phyloP scores from a whole-genome alignment of 1,139 yeast genomes.

The Yamadazyma triangularis region DNA sequence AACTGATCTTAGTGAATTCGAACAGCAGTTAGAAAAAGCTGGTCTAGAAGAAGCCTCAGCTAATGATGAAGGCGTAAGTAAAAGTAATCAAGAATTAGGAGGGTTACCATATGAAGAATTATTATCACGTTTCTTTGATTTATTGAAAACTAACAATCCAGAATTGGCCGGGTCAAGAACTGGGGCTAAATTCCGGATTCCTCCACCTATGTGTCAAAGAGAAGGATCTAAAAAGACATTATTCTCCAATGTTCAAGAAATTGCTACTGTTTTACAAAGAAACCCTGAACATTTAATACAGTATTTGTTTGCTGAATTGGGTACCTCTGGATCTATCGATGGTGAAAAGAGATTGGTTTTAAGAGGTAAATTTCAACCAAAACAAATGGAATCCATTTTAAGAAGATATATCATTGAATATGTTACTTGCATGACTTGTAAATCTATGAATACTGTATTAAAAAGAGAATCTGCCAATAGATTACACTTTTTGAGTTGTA shows the following conservation, averaged over 20 bases:
- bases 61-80: conserved; percentile 15
- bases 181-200: conserved; percentile 91
- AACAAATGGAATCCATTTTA: conserved; percentile 93
- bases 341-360: conserved; percentile 95
- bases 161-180: conserved; percentile 96
- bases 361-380: conserved; percentile 97
- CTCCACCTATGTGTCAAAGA: conserved; percentile 95
- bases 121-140: conserved; percentile 76
- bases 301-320: conserved; percentile 95
- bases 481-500: conserved; percentile 95
- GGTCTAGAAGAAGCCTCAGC: conserved; percentile 59
- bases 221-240: conserved; percentile 97
- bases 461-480: conserved; percentile 95
- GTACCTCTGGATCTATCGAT: conserved; percentile 98
- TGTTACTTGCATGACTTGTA: conserved; percentile 98
- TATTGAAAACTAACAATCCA: conserved; percentile 90
- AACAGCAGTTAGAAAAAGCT: conserved; percentile 84
- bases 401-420: conserved; percentile 96
- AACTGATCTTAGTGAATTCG: conserved; percentile 72
- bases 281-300: conserved; percentile 96
- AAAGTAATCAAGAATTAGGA: conserved; percentile 15
- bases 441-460: conserved; percentile 93
- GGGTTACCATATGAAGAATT: conserved; percentile 70
- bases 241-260: conserved; percentile 93
- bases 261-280: conserved; percentile 90